These are phyloP conservation scores for Acorus calamus DNA, from an alignment of 106 monocot species.

Conservation along the genomic window DNA sequence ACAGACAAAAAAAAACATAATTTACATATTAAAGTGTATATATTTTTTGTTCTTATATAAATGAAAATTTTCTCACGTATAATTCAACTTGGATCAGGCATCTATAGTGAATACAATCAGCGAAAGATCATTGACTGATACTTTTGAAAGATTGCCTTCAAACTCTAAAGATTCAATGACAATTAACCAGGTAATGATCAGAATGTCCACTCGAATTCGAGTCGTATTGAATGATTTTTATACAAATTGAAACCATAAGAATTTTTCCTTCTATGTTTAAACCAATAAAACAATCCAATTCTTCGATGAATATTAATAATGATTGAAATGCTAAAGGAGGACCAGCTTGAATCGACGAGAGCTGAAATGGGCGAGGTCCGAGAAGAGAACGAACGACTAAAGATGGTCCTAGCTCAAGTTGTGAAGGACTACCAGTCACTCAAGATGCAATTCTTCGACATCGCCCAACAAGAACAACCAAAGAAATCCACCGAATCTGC, in stretches of 20 bases:
- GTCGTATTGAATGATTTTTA: too few relatives aligned
- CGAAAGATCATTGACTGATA: slow-evolving; percentile 11
- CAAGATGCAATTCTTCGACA: slow-evolving; percentile 45
- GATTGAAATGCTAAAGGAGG: slow-evolving; percentile 17
- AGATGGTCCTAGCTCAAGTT: slow-evolving; percentile 35
- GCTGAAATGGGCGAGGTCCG: slow-evolving; percentile 67
- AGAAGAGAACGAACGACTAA: slow-evolving; percentile 84
- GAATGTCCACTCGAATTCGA: too few relatives aligned
- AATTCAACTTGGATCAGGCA: slow-evolving; percentile 1
- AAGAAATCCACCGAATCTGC: slow-evolving; percentile 9
- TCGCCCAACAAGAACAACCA: slow-evolving; percentile 30
- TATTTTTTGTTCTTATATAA: too few relatives aligned
- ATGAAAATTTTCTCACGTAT: too few relatives aligned
- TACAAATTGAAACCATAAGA: too few relatives aligned
- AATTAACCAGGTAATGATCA: slow-evolving; percentile 4
- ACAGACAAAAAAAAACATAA: too few relatives aligned
- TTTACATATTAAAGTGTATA: too few relatives aligned
- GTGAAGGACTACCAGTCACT: slow-evolving; percentile 68
- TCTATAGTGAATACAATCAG: neutral
- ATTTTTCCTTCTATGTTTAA: too few relatives aligned
- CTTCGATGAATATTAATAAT: neutral
- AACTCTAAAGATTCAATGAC: slow-evolving; percentile 9
- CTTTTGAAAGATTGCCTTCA: slow-evolving; percentile 6
- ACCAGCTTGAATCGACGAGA: slow-evolving; percentile 55
- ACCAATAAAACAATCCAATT: too few relatives aligned